Conservation (phyloP, 331 rosid genomes). For the Erythrophleum ivorense region DNA sequence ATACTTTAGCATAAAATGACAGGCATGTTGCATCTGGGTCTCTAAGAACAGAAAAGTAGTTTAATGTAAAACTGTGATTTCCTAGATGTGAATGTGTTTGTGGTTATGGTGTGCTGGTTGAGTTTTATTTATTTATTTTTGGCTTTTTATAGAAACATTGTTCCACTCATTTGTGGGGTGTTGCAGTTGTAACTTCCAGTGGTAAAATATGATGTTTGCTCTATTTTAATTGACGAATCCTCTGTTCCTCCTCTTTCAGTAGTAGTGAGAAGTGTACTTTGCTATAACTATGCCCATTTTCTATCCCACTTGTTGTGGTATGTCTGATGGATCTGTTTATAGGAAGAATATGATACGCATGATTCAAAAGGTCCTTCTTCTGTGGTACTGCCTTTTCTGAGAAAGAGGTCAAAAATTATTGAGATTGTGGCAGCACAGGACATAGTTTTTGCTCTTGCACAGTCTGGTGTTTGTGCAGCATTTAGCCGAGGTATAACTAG, state of each 20-base stretch:
- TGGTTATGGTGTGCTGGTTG: conserved; percentile 4
- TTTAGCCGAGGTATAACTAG: conserved; percentile 82
- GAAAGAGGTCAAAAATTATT: conserved; percentile 90
- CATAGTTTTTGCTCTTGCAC: conserved; percentile 98
- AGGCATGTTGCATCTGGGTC: background rate
- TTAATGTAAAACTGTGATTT: conserved; percentile 3
- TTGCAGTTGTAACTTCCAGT: conserved; percentile 20
- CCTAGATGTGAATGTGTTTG: conserved; percentile 1
- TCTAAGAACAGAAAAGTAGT: conserved; percentile 1
- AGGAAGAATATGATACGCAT: conserved; percentile 98
- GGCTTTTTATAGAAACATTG: background rate
- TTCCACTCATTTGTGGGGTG: background rate
- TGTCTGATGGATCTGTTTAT: conserved; percentile 38
- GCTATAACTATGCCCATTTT: conserved; percentile 17
- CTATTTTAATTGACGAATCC: conserved; percentile 18
- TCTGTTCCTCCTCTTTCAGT: conserved; percentile 17
- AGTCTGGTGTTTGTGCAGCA: conserved; percentile 98
- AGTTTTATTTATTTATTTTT: background rate
- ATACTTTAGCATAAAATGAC: no score
- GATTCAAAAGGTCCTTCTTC: conserved; percentile 97
- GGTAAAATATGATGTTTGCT: background rate
- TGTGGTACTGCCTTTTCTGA: conserved; percentile 79
- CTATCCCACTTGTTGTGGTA: conserved; percentile 3
- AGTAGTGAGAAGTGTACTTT: conserved; percentile 24
- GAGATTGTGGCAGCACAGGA: conserved; percentile 97